Evolutionary conservation across 2,329 filamentous ascomycete genomes (phyloP).

Genomic region (Talaromyces sp.): DNA sequence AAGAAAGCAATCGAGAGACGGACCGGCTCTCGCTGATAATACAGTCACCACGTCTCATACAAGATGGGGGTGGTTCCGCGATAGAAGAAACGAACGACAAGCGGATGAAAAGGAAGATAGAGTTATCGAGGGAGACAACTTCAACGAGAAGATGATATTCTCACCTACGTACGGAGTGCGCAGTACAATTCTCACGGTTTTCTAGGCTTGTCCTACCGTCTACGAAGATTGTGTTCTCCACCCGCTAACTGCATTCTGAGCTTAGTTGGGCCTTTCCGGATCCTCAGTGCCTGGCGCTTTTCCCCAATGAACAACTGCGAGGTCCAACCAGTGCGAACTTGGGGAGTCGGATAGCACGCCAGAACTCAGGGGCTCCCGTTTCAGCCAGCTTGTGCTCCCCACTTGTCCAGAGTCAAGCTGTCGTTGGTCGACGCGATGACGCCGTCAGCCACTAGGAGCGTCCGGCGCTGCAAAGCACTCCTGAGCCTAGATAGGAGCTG

Average conservation of each 20-base stretch:
- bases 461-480: constrained; percentile 12
- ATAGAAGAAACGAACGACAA: constrained; percentile 28
- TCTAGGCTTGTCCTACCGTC: constrained; percentile 13
- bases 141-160: background rate
- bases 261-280: constrained; percentile 10
- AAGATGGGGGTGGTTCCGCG: constrained; percentile 24
- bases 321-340: background rate
- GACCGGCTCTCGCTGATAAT: constrained; percentile 34
- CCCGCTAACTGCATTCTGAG: constrained; percentile 13
- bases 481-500: background rate
- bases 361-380: constrained; percentile 21
- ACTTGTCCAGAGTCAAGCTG: constrained; percentile 5
- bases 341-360: background rate
- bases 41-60: constrained; percentile 33
- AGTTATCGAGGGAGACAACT: background rate
- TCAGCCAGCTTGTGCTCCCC: constrained; percentile 18
- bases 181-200: constrained; percentile 5
- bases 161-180: background rate
- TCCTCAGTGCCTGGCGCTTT: constrained; percentile 10
- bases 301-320: background rate
- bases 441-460: constrained; percentile 19
- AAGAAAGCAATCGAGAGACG: constrained; percentile 30
- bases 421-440: constrained; percentile 19
- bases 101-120: constrained; percentile 17
- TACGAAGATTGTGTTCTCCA: constrained; percentile 17